These are phyloP conservation scores for Aspergillus nomiae DNA, from an alignment of 2,329 filamentous ascomycete genomes.

Conservation along the genomic window DNA sequence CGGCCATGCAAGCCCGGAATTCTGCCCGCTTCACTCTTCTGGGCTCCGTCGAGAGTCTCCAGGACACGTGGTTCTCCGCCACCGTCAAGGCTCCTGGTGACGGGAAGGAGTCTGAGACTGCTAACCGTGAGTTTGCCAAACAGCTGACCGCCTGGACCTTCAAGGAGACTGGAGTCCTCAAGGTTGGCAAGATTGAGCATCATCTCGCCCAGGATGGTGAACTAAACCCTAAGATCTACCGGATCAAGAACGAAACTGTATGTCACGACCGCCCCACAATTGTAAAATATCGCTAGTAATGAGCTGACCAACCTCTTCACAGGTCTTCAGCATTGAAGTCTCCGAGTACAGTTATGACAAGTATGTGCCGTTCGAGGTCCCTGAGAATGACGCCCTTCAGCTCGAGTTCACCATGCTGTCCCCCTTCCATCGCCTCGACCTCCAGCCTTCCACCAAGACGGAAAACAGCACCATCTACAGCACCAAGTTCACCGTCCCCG, in stretches of 20 bases:
- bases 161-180: conserved; percentile 86
- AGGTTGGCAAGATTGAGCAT: conserved; percentile 82
- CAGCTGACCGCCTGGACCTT: conserved; percentile 93
- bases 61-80: conserved; percentile 85
- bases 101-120: conserved; percentile 63
- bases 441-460: conserved; percentile 61
- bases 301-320: conserved; percentile 29
- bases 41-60: conserved; percentile 82
- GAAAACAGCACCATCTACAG: conserved; percentile 72
- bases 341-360: conserved; percentile 79
- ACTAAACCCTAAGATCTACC: conserved; percentile 82
- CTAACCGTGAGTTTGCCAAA: conserved; percentile 83
- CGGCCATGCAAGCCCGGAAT: conserved; percentile 86
- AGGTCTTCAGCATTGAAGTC: conserved; percentile 85
- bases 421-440: conserved; percentile 86
- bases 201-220: conserved; percentile 59
- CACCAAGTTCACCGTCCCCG: conserved; percentile 77
- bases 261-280: conserved; percentile 45
- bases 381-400: conserved; percentile 73
- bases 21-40: conserved; percentile 85
- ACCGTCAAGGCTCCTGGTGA: conserved; percentile 63
- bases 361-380: conserved; percentile 72
- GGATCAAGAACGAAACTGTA: conserved; percentile 96
- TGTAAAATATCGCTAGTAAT: conserved; percentile 6
- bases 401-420: conserved; percentile 99